A percentile compares a stretch with the other conserved stretches of the same genome.
phyloP scores from a whole-genome alignment of 306 rosid species.

The barrel medic (Medicago truncatula) region MtrunA17r5.0-ANR NC_053048.1:46642001-46642500 shows the following conservation, averaged over 20 bases:
- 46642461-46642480: constrained; percentile 8
- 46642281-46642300: constrained; percentile 25
- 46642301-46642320: constrained; percentile 6
- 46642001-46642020: constrained; percentile 1
- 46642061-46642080: constrained; percentile 7
- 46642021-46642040: constrained; percentile 25
- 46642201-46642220: constrained; percentile 99
- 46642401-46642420: constrained; percentile 8
- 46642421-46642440: neutral
- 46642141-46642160: constrained; percentile 85
- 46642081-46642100: constrained; percentile 53
- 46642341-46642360: constrained; percentile 18
- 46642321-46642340: neutral
- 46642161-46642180: constrained; percentile 80
- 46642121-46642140: constrained; percentile 80
- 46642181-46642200: constrained; percentile 89
- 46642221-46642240: constrained; percentile 73
- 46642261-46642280: constrained; percentile 11
- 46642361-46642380: neutral
- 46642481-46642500: neutral
- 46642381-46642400: neutral
- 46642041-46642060: neutral
- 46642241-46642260: constrained; percentile 14
- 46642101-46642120: constrained; percentile 68
- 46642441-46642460: neutral